Evolutionary conservation across 768 basidiomycete genomes (phyloP), one percentile per base, ranked within the genome.

Genomic region (Baorangia bicolor): DNA sequence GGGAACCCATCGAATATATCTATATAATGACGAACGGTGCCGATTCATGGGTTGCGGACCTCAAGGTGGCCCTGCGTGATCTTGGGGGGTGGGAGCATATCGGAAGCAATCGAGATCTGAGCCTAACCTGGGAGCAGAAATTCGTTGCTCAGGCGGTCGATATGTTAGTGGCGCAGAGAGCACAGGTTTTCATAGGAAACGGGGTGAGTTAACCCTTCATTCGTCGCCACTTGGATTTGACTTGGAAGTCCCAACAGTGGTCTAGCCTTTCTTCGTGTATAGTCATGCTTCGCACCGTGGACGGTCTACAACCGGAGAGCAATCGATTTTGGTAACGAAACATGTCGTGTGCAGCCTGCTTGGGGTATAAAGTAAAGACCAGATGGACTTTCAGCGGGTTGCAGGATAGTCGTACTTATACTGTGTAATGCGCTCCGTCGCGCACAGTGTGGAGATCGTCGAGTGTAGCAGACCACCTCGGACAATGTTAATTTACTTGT

Each of bases 131-230:
- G 63, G 77, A 79, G 58, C 76, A 82, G 61, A 64, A 66, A 49
- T 77, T 72, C 42, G 74, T 78, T n/a, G 68, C 68, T 0, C 77
- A 79, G 61, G 77, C 76, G 42, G 58, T 81, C 35, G 81, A 83
- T 57, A 83, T 83, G 78, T 65, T 75, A 12, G 71, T 81, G 38
- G 79, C 75, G 2, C 65, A 74, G 55, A 67, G 70, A 49, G 79
- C 79, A 6, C 77, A 81, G 51, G 71, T 76, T 25, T 78, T 83
- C 62, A 67, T 81, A 35, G 81, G 80, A 8, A 82, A 83, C 44
- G 81, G 81, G 64, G 79, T 78, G 53, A 62, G 78, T 66, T 6
- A 9, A 43, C 13, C n/a, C 10, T 51, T 45, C 3, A 9, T 31
- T 21, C 4, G n/a, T 31, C 20, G 3, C n/a, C 16, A 41, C 21